Evolutionary conservation across 345 rosid species (phyloP).

Genomic region (Dimocarpus longan): DNA sequence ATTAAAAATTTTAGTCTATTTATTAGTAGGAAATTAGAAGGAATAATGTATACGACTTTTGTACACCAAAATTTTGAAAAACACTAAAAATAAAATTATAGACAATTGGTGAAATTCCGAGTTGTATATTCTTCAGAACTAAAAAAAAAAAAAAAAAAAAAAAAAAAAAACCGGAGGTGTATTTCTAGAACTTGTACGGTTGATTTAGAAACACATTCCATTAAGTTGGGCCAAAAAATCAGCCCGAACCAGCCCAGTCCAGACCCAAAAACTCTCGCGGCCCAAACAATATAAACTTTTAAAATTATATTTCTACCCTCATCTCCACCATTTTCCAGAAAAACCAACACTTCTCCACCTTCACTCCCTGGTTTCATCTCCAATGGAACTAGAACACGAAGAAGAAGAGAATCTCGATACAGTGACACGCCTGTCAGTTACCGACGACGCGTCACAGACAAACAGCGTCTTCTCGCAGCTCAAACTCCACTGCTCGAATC

Average conservation of each 20-base stretch:
- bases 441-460: conserved; percentile 33
- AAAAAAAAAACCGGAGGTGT: too few relatives aligned
- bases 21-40: too few relatives aligned
- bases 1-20: too few relatives aligned
- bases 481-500: conserved; percentile 59
- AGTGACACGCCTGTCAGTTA: conserved; percentile 21
- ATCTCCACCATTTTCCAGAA: neutral
- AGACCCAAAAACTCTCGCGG: neutral
- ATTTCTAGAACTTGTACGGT: too few relatives aligned
- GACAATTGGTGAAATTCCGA: too few relatives aligned
- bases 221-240: too few relatives aligned
- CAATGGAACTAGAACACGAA: conserved; percentile 14
- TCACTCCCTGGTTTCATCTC: neutral
- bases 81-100: too few relatives aligned
- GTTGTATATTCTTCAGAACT: too few relatives aligned
- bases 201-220: too few relatives aligned
- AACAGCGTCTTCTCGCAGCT: conserved; percentile 51
- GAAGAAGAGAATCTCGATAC: conserved; percentile 25
- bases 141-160: too few relatives aligned
- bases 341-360: neutral
- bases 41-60: too few relatives aligned
- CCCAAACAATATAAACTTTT: neutral
- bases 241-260: neutral
- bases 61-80: too few relatives aligned
- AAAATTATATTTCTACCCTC: neutral